phyloP scores from a whole-genome alignment of 768 basidiomycete species.

The Pulveroboletus sp. region DNA sequence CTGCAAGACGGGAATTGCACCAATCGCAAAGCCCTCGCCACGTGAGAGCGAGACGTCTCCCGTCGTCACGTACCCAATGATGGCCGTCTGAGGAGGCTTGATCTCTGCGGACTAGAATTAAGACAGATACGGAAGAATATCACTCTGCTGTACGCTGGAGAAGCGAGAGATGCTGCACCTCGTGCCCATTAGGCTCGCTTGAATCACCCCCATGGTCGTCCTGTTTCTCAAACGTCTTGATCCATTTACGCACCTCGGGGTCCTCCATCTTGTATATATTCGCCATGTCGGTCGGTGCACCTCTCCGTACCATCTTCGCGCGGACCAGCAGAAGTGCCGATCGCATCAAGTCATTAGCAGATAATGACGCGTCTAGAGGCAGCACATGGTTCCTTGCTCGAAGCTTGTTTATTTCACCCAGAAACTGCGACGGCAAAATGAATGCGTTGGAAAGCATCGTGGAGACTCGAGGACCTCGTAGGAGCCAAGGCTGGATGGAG shows the following conservation, averaged over 20 bases:
- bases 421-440: conserved; percentile 41
- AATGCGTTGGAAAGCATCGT: conserved; percentile 43
- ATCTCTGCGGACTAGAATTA: conserved; percentile 41
- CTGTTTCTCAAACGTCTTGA: conserved; percentile 29
- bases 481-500: conserved; percentile 54
- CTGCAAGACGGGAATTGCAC: conserved; percentile 55
- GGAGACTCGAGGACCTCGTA: conserved; percentile 52
- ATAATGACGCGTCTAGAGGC: conserved; percentile 31
- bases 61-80: conserved; percentile 82
- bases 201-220: conserved; percentile 13
- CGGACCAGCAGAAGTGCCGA: conserved; percentile 66
- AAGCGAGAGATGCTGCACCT: conserved; percentile 22
- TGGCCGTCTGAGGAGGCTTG: conserved; percentile 36
- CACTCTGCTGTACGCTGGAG: not conserved
- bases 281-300: conserved; percentile 71
- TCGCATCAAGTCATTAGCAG: conserved; percentile 45
- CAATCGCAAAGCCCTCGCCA: conserved; percentile 76
- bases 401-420: conserved; percentile 52
- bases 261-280: conserved; percentile 63
- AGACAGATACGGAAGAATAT: not conserved
- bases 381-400: conserved; percentile 51
- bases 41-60: conserved; percentile 78
- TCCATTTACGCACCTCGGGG: conserved; percentile 48
- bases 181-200: conserved; percentile 16
- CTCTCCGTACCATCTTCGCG: conserved; percentile 57